phyloP scores from a whole-genome alignment of 345 rosid genomes.

The Rhizophora apiculata region DNA sequence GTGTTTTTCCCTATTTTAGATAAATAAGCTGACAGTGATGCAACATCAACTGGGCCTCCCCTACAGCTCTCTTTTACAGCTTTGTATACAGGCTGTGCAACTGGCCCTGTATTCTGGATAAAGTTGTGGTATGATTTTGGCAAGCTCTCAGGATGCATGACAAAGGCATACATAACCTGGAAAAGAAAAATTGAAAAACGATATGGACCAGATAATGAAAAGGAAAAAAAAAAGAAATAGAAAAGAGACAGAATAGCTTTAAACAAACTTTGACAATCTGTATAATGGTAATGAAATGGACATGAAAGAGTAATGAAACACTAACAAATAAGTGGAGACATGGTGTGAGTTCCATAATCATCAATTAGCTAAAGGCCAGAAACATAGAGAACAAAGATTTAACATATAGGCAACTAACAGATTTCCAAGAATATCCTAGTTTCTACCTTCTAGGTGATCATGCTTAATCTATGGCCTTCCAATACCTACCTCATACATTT shows the following conservation, averaged over 20 bases:
- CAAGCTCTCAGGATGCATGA: slow-evolving; percentile 96
- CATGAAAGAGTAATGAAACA: neutral
- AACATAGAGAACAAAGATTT: too few relatives aligned
- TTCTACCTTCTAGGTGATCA: too few relatives aligned
- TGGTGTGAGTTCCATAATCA: neutral
- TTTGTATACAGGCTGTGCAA: slow-evolving; percentile 79
- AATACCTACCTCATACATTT: slow-evolving; percentile 1
- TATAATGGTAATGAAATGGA: neutral
- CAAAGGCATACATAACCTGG: slow-evolving; percentile 87
- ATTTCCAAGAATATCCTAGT: neutral
- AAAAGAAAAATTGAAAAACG: slow-evolving; percentile 17
- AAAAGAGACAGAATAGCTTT: neutral
- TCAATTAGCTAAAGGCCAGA: too few relatives aligned
- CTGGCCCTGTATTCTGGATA: slow-evolving; percentile 97
- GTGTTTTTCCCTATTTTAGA: slow-evolving; percentile 44
- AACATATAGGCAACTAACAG: neutral
- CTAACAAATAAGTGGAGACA: neutral
- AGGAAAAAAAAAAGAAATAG: neutral
- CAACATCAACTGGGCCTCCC: slow-evolving; percentile 76
- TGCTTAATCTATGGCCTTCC: neutral
- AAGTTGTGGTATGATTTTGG: slow-evolving; percentile 92
- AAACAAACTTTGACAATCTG: neutral
- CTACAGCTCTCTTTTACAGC: slow-evolving; percentile 93
- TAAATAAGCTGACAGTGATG: slow-evolving; percentile 65
- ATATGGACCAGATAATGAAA: too few relatives aligned